A percentile compares a stretch with the other conserved stretches of the same genome.
Evolutionary conservation across 2,329 filamentous ascomycete species (phyloP).

Genomic region (Volutella citrinella): DNA sequence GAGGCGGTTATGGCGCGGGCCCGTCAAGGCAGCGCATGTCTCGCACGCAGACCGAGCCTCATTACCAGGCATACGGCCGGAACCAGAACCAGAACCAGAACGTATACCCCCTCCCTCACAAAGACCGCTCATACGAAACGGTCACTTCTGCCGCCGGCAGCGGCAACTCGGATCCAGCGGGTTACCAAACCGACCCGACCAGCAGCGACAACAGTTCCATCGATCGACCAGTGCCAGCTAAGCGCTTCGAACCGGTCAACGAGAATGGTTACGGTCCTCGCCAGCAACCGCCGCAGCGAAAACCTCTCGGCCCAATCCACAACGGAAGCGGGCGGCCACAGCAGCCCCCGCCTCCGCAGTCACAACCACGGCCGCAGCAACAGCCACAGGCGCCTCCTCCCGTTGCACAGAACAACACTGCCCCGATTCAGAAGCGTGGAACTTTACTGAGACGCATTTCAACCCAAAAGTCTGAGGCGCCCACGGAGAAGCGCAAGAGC

Average conservation of each 20-base stretch:
- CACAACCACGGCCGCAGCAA: no score
- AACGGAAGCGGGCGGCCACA: constrained; percentile 20
- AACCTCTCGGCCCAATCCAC: constrained; percentile 32
- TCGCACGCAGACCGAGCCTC: constrained; percentile 46
- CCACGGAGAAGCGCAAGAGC: constrained; percentile 82
- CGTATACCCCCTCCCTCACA: constrained; percentile 54
- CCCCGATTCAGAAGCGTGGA: constrained; percentile 21
- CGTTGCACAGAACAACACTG: background rate
- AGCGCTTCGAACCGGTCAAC: constrained; percentile 53
- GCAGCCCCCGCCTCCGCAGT: constrained; percentile 23
- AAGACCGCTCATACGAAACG: constrained; percentile 83
- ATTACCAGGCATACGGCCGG: constrained; percentile 36
- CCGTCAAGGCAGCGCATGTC: constrained; percentile 29
- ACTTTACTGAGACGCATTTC: constrained; percentile 27
- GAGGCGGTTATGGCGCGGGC: constrained; percentile 28
- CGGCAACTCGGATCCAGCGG: constrained; percentile 71
- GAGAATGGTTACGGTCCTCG: constrained; percentile 62
- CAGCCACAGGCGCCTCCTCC: constrained; percentile 15
- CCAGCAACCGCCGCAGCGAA: constrained; percentile 39
- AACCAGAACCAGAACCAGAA: constrained; percentile 42
- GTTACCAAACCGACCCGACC: constrained; percentile 78
- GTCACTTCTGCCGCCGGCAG: constrained; percentile 74
- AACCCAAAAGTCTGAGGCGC: constrained; percentile 22
- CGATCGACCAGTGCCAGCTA: constrained; percentile 64
- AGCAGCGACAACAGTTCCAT: constrained; percentile 93